These are phyloP conservation scores for Paecilomyces variotii DNA, from an alignment of 2,329 filamentous ascomycete species.

Conservation along the genomic window DNA sequence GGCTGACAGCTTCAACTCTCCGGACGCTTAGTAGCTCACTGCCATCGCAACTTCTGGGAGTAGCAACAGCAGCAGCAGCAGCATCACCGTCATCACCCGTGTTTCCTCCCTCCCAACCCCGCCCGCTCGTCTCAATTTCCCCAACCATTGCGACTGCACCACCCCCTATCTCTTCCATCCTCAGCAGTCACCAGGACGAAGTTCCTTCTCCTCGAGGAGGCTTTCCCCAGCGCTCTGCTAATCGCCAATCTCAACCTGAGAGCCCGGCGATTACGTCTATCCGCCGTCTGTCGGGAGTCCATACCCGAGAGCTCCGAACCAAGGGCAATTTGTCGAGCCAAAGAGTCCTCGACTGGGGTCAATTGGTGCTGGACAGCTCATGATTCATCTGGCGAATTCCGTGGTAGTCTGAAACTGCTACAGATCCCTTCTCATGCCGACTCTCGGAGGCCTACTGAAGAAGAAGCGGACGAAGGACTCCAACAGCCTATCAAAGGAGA, in stretches of 20 bases:
- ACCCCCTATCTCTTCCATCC: background rate
- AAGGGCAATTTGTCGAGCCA: background rate
- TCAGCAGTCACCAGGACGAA: background rate
- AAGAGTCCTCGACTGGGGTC: background rate
- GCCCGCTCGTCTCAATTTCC: background rate
- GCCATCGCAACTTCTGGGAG: background rate
- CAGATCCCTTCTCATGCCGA: slow-evolving; percentile 62
- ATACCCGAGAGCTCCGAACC: background rate
- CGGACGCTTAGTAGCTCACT: background rate
- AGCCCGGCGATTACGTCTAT: background rate
- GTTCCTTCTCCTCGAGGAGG: background rate
- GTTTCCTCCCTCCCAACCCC: background rate
- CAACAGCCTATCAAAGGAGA: slow-evolving; percentile 38
- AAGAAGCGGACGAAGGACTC: slow-evolving; percentile 98
- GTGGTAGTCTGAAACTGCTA: slow-evolving; percentile 14
- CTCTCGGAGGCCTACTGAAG: slow-evolving; percentile 81
- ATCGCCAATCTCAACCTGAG: background rate
- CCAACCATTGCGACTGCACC: background rate
- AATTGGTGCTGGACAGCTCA: slow-evolving; percentile 1
- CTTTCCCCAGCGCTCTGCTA: background rate
- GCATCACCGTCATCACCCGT: background rate
- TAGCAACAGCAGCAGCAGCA: background rate
- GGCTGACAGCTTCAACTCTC: background rate
- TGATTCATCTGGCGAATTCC: slow-evolving; percentile 8
- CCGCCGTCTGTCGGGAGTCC: background rate